Percentiles rank a stretch among this genome's conserved stretches.
These are phyloP conservation scores for Penicillium capsulatum DNA, from an alignment of 2,329 filamentous ascomycete species.

Conservation along the genomic window DNA sequence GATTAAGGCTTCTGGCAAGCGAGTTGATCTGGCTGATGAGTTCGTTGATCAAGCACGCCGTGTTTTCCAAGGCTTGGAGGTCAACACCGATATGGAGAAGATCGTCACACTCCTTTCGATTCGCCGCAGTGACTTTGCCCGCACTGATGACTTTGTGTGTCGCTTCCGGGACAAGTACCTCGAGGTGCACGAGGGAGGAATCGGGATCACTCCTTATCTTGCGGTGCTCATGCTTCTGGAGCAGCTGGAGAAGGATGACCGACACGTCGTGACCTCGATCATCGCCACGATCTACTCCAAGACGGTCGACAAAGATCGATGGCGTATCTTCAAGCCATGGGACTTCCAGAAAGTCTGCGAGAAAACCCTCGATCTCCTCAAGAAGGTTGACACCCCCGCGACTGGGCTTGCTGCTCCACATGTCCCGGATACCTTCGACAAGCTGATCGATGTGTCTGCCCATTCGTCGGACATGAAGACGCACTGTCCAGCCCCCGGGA, in stretches of 20 bases:
- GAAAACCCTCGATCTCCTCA: neutral
- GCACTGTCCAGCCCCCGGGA: neutral
- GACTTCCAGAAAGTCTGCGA: neutral
- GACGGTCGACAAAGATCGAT: neutral
- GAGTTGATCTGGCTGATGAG: slow-evolving; percentile 1
- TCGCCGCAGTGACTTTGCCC: neutral
- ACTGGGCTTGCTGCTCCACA: neutral
- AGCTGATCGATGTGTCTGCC: too few species aligned
- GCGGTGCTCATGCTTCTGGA: neutral
- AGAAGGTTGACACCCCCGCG: neutral
- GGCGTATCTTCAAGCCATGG: neutral
- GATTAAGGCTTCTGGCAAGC: neutral
- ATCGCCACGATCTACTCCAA: neutral
- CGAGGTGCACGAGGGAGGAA: neutral
- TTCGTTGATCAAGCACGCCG: slow-evolving; percentile 1
- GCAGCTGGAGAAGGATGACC: neutral
- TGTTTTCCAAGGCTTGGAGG: neutral
- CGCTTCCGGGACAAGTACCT: neutral
- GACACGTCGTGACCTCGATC: neutral
- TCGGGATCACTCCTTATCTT: neutral
- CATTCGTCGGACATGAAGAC: neutral
- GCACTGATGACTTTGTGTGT: neutral
- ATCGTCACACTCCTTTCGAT: neutral
- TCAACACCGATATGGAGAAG: neutral
- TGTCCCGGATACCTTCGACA: too few species aligned